Evolutionary conservation across 176 grass and related monocot genomes (phyloP).

Genomic region (Tillandsia fasciculata): DNA sequence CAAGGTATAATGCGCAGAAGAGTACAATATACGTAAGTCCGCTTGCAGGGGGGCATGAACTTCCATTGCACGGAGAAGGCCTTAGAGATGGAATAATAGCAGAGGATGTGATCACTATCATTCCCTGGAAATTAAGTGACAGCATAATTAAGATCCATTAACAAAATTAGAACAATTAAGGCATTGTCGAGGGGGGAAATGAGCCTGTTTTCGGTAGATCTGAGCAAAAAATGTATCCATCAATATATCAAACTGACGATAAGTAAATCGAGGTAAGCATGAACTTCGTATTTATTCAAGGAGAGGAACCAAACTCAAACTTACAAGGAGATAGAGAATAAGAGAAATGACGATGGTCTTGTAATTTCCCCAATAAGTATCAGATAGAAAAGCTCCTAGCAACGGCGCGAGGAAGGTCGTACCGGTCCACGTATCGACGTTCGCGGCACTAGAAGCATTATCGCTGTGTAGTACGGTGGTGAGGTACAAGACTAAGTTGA

Average conservation of each 20-base stretch:
- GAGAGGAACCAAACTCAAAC: slow-evolving; percentile 2
- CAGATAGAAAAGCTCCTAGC: slow-evolving; percentile 72
- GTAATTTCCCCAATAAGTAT: slow-evolving; percentile 87
- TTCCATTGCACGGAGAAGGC: slow-evolving; percentile 50
- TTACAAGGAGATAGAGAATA: slow-evolving; percentile 69
- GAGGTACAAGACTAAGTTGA: slow-evolving; percentile 83
- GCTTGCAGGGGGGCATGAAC: slow-evolving; percentile 58
- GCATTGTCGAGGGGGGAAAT: not conserved
- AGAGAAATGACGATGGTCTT: slow-evolving; percentile 55
- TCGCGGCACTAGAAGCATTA: slow-evolving; percentile 65
- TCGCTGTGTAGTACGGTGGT: slow-evolving; percentile 65
- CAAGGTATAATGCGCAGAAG: slow-evolving; percentile 57
- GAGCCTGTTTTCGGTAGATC: not conserved
- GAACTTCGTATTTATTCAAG: not conserved
- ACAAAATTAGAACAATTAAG: not conserved
- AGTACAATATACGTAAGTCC: slow-evolving; percentile 60
- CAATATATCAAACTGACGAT: too few relatives aligned
- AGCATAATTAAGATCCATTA: not conserved
- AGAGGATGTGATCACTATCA: slow-evolving; percentile 62
- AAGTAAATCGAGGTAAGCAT: not conserved
- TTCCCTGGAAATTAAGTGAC: slow-evolving; percentile 41
- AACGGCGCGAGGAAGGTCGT: slow-evolving; percentile 68
- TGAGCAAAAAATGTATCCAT: too few relatives aligned
- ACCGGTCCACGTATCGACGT: slow-evolving; percentile 70
- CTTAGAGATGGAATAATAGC: slow-evolving; percentile 52